Conservation (phyloP, 2,329 filamentous ascomycete species). For the Botryotinia globosa region DNA sequence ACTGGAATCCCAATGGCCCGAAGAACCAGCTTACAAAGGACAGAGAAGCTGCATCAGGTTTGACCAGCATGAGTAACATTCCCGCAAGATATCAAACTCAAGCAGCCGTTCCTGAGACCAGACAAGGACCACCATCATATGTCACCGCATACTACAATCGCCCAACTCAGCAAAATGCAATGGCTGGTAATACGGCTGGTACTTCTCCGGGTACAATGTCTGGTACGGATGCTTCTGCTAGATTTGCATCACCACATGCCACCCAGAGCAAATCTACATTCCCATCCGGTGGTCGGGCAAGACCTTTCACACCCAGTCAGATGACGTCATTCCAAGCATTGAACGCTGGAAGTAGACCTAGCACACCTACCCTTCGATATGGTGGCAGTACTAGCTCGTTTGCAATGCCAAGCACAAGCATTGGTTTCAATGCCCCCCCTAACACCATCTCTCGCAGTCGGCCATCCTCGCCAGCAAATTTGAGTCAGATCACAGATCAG, state of each 20-base stretch:
- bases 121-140: background rate
- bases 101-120: background rate
- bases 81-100: background rate
- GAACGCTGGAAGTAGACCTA: conserved; percentile 9
- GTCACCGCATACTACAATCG: conserved; percentile 10
- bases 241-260: conserved; percentile 7
- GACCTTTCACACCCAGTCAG: conserved; percentile 15
- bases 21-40: conserved; percentile 7
- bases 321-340: conserved; percentile 12
- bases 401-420: conserved; percentile 1
- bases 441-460: conserved; percentile 17
- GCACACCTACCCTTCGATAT: conserved; percentile 14
- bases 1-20: background rate
- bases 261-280: conserved; percentile 14
- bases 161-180: conserved; percentile 1
- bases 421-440: conserved; percentile 5
- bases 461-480: conserved; percentile 14
- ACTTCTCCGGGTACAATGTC: background rate
- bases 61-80: background rate
- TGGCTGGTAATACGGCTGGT: background rate
- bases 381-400: conserved; percentile 1
- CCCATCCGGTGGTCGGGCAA: conserved; percentile 8
- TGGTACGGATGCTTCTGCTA: background rate
- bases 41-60: background rate
- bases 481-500: conserved; percentile 6